Base-by-base conservation (phyloP, 768 basidiomycete genomes). In the Russula ochroleuca region DNA sequence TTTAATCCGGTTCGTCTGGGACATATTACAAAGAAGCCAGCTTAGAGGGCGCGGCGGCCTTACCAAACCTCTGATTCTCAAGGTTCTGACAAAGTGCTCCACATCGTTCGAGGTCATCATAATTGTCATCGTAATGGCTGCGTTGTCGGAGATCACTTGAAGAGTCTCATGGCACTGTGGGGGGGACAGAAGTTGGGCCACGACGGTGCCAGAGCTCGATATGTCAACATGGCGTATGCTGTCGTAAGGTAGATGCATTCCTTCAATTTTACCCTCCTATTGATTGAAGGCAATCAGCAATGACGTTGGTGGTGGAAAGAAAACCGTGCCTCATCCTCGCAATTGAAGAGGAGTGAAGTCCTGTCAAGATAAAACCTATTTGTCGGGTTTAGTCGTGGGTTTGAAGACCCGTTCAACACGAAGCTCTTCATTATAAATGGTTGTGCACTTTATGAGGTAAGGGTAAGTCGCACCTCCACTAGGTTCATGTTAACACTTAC, bases 241-340 rank as follows among this genome's bases (percentile, higher is more conserved):
- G 21, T 57, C 52, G 38, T 57, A 63, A 17, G 45, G 41, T 5
- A 66, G 55, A 11, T 57, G 56, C 37, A 68, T 59, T 40, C 56
- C 62, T 33, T 68, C 68, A 33, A 67, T 57, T 51, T 61, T 57
- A 40, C 57, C 60, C 11, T 67, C 62, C 68, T 68, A 31, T 11
- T 37, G 17, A 37, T 51, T 31, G 9, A 38, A 31, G 15, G 38
- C 25, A 35, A 43, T 55, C 21, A 58, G 41, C 21, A 31, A 59
- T 14, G 19, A 23, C 21, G 17, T 25, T n/a, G 28, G 21, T 0
- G 25, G 33, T 33, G 33, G 25, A 41, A 19, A 52, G 25, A 28
- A 51, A 38, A 54, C 25, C 52, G 37, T 48, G 61, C 68, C 66
- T 64, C 62, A 41, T 61, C 64, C 43, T 59, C 55, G 53, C 53